phyloP scores from a whole-genome alignment of 2,329 filamentous ascomycete species.

The Cadophora malorum region DNA sequence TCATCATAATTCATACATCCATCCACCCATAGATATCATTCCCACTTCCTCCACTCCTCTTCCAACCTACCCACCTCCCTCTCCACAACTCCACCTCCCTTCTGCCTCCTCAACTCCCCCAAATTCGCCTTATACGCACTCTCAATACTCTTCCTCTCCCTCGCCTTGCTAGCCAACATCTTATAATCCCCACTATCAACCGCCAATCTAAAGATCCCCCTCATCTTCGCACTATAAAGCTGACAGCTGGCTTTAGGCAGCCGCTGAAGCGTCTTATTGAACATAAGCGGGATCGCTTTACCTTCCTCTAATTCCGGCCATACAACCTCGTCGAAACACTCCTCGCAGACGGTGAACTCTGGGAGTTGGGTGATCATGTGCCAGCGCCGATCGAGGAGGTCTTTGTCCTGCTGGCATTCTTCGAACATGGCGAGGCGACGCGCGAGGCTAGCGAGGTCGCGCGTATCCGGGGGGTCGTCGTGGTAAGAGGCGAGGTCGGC shows the following conservation, averaged over 20 bases:
- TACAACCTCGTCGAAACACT: conserved; percentile 85
- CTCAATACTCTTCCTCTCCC: conserved; percentile 56
- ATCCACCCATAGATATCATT: conserved; percentile 45
- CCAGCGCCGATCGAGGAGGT: conserved; percentile 71
- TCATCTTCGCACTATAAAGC: conserved; percentile 82
- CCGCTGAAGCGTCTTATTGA: conserved; percentile 66
- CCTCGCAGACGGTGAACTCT: conserved; percentile 82
- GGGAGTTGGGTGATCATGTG: conserved; percentile 78
- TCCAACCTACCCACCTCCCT: conserved; percentile 55
- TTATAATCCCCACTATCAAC: conserved; percentile 70
- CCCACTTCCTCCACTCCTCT: conserved; percentile 59
- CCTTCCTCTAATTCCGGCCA: conserved; percentile 66
- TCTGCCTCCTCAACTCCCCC: conserved; percentile 33
- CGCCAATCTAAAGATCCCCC: conserved; percentile 71
- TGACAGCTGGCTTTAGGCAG: conserved; percentile 69
- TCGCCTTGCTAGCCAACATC: conserved; percentile 63
- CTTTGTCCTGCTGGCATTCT: conserved; percentile 47
- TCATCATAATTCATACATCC: conserved; percentile 24
- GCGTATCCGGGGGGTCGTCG: conserved; percentile 36
- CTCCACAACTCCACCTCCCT: conserved; percentile 25
- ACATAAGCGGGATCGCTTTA: conserved; percentile 65
- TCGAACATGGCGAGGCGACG: conserved; percentile 34
- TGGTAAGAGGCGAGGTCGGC: conserved; percentile 56
- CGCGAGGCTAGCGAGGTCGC: conserved; percentile 38
- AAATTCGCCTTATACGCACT: conserved; percentile 36